Evolutionary conservation across 176 grass and related monocot species (phyloP).

Genomic region (Eremochloa ophiuroides): DNA sequence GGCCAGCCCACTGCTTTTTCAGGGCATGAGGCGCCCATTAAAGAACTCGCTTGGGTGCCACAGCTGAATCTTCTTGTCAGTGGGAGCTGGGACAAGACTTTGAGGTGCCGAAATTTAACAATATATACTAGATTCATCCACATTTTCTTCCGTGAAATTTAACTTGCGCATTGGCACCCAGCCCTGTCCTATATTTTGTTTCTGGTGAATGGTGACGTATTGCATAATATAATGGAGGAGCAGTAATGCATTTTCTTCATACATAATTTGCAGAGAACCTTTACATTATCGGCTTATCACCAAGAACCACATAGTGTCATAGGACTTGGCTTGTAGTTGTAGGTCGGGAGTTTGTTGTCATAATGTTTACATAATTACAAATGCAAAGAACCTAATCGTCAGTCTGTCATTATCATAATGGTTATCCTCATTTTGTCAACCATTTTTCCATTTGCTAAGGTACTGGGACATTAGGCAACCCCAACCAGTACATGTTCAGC

Average conservation of each 20-base stretch:
- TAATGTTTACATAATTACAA: neutral
- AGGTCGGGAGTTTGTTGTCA: neutral
- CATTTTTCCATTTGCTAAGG: constrained; percentile 28
- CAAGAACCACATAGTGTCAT: neutral
- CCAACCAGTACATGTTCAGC: constrained; percentile 78
- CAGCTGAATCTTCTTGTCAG: constrained; percentile 87
- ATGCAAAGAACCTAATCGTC: neutral
- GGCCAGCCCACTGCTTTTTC: constrained; percentile 59
- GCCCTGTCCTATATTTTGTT: neutral
- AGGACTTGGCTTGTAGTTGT: neutral
- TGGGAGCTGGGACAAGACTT: constrained; percentile 86
- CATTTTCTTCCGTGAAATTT: neutral
- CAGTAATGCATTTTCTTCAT: neutral
- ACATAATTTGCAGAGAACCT: constrained; percentile 13
- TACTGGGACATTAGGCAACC: constrained; percentile 87
- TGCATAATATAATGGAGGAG: neutral
- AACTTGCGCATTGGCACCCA: neutral
- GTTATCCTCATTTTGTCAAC: neutral
- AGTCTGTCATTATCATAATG: neutral
- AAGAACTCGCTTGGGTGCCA: constrained; percentile 73
- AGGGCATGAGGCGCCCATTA: constrained; percentile 71
- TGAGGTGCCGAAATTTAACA: constrained; percentile 38
- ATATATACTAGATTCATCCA: neutral
- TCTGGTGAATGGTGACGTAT: neutral
- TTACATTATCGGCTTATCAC: constrained; percentile 13